Evolutionary conservation across 2,329 filamentous ascomycete genomes (phyloP).

Genomic region (Hypoxylon sp.): DNA sequence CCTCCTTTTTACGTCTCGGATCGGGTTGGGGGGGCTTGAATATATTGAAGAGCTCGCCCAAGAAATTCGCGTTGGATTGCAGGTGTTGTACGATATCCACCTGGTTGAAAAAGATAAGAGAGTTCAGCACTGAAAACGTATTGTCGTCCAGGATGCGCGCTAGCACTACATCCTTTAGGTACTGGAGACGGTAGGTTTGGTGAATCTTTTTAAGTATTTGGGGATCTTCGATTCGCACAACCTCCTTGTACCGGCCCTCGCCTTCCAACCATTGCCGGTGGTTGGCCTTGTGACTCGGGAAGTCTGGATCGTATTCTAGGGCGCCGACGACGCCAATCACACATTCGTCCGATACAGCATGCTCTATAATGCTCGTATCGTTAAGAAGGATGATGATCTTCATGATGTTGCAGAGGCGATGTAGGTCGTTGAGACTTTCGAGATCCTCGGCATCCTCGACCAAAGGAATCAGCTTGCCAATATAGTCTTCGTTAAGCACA

Average conservation of each 20-base stretch:
- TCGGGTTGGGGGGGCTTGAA: slow-evolving; percentile 74
- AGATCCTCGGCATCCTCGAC: slow-evolving; percentile 91
- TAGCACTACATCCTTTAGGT: slow-evolving; percentile 97
- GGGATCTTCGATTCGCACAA: slow-evolving; percentile 88
- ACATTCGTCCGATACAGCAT: slow-evolving; percentile 87
- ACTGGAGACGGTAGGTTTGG: slow-evolving; percentile 93
- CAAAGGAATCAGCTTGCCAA: slow-evolving; percentile 83
- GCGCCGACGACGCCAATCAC: slow-evolving; percentile 93
- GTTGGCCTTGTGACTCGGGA: slow-evolving; percentile 96
- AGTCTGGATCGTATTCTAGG: slow-evolving; percentile 97
- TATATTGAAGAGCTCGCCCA: slow-evolving; percentile 87
- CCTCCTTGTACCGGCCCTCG: slow-evolving; percentile 92
- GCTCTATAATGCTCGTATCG: slow-evolving; percentile 93
- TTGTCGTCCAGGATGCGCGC: slow-evolving; percentile 96
- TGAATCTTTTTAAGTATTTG: slow-evolving; percentile 89
- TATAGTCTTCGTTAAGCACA: slow-evolving; percentile 85
- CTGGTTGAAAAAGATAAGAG: slow-evolving; percentile 98
- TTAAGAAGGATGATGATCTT: slow-evolving; percentile 95
- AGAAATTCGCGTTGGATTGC: slow-evolving; percentile 79
- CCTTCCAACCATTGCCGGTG: slow-evolving; percentile 92
- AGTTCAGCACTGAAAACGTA: slow-evolving; percentile 97
- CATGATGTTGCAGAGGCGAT: slow-evolving; percentile 96
- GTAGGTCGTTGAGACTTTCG: slow-evolving; percentile 85
- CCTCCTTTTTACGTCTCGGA: slow-evolving; percentile 84
- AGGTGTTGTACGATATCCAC: slow-evolving; percentile 96